Evolutionary conservation across 164 flowering plant genomes (phyloP).

Genomic region (Vitis amurensis): DNA sequence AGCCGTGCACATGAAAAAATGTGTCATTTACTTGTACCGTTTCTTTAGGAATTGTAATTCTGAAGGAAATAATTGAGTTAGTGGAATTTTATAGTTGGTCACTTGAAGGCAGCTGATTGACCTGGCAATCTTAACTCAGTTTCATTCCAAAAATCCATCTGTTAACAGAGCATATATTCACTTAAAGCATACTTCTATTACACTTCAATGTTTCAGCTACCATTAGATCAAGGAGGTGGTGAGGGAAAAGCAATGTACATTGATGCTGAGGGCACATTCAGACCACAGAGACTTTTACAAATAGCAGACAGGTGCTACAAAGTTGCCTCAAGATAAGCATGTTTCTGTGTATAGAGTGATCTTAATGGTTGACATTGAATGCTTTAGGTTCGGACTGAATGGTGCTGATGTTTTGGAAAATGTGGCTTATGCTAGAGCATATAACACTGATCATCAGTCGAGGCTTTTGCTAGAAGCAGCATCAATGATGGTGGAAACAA

Average conservation of each 20-base stretch:
- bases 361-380: conserved; percentile 8
- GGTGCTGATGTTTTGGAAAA: conserved; percentile 96
- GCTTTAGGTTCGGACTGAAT: conserved; percentile 84
- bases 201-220: conserved; percentile 61
- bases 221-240: conserved; percentile 98
- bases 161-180: background rate
- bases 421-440: conserved; percentile 98
- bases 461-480: conserved; percentile 97
- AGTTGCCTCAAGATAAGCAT: conserved; percentile 2
- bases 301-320: conserved; percentile 83
- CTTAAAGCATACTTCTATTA: background rate
- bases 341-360: background rate
- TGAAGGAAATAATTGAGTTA: background rate
- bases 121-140: background rate
- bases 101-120: background rate
- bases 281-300: conserved; percentile 90
- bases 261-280: conserved; percentile 97
- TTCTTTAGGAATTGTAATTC: background rate
- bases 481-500: conserved; percentile 98
- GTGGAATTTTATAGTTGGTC: background rate
- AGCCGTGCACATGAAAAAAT: background rate
- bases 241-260: conserved; percentile 98
- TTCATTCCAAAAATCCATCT: background rate
- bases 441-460: conserved; percentile 97
- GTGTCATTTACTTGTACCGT: background rate